phyloP scores from a whole-genome alignment of 331 rosid genomes.

The Malus hybrid region DNA sequence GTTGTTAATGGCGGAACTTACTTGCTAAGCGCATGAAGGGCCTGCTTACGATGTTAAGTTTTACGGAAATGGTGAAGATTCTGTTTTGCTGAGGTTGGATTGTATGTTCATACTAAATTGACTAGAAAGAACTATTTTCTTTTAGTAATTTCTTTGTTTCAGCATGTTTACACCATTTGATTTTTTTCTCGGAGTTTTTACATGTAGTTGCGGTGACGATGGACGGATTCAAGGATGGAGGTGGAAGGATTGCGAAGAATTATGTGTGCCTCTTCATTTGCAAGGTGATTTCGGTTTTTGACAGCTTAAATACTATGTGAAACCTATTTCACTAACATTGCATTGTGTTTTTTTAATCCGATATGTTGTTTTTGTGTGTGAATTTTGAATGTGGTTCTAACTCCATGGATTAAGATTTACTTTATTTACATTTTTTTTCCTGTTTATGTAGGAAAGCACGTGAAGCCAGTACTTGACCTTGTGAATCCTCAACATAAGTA shows the following conservation, averaged over 20 bases:
- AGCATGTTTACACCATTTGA: background rate
- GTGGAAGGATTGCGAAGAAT: conserved; percentile 56
- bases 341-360: no score
- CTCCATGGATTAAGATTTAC: background rate
- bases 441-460: conserved; percentile 45
- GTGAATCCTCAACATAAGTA: conserved; percentile 89
- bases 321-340: no score
- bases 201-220: conserved; percentile 81
- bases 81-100: conserved; percentile 64
- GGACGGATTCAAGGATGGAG: conserved; percentile 88
- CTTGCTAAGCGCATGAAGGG: conserved; percentile 71
- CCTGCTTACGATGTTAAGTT: conserved; percentile 82
- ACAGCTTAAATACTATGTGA: background rate
- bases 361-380: background rate
- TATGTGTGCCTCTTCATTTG: conserved; percentile 31
- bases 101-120: background rate
- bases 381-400: background rate
- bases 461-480: conserved; percentile 65
- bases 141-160: background rate
- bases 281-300: conserved; percentile 34
- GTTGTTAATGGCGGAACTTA: conserved; percentile 51
- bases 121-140: background rate
- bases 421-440: background rate
- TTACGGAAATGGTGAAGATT: conserved; percentile 52
- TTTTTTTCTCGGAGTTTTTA: background rate